Percentiles rank a stretch among this genome's conserved stretches.
Conservation (phyloP, 2,329 filamentous ascomycete species). For the Aspergillus intermedius region DNA sequence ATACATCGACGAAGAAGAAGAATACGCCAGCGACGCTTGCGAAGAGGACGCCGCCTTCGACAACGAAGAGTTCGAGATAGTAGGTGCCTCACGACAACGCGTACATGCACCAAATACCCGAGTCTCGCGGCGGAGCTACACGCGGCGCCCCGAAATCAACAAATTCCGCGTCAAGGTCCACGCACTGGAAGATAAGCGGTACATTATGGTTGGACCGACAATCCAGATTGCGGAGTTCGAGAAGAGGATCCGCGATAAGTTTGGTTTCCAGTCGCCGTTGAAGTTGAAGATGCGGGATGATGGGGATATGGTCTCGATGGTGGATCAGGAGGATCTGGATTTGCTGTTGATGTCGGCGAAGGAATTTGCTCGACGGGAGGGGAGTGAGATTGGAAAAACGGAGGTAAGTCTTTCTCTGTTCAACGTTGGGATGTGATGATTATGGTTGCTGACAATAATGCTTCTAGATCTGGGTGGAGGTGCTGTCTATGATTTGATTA, state of each 20-base stretch:
- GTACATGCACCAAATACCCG: conserved; percentile 25
- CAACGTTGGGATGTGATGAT: neutral
- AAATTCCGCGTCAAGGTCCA: conserved; percentile 91
- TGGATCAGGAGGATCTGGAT: conserved; percentile 91
- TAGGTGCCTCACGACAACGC: conserved; percentile 46
- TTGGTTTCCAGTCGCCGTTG: conserved; percentile 57
- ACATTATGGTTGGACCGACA: conserved; percentile 73
- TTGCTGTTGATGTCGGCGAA: conserved; percentile 70
- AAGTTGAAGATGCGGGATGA: conserved; percentile 88
- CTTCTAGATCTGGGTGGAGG: conserved; percentile 40
- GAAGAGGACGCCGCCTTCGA: conserved; percentile 61
- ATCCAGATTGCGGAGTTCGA: conserved; percentile 72
- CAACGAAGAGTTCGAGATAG: conserved; percentile 73
- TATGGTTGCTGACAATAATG: conserved; percentile 2
- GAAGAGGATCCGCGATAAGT: conserved; percentile 77
- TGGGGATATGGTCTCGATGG: conserved; percentile 94
- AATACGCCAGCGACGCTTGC: conserved; percentile 63
- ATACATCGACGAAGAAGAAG: conserved; percentile 76
- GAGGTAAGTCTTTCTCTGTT: conserved; percentile 54
- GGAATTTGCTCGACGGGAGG: conserved; percentile 63
- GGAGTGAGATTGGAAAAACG: conserved; percentile 82
- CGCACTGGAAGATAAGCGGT: conserved; percentile 74
- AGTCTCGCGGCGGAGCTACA: conserved; percentile 22
- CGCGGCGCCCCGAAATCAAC: conserved; percentile 55
- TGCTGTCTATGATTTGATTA: conserved; percentile 21